Base-by-base conservation (phyloP, 2,329 filamentous ascomycete genomes). In the Aspergillus piperis region DNA sequence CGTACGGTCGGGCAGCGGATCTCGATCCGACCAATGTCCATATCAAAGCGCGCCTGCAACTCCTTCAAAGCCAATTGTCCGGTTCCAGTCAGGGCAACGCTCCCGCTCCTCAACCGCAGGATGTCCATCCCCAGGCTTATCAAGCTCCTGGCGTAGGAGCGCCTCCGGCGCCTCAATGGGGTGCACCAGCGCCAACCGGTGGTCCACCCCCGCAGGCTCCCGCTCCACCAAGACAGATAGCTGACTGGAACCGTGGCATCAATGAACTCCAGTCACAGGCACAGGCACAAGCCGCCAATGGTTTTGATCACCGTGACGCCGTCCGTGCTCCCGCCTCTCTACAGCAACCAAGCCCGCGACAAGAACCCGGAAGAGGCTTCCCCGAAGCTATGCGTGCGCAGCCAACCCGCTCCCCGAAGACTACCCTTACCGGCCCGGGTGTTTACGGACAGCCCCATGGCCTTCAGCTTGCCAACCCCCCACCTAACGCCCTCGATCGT, bases 111-210 rank as follows among this genome's bases (percentile, higher is more conserved):
- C 70, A 95, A 69, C 94, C 95, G 7, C 94, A 96, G 71, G 95
- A 99, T 76, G 92, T 98, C 21, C 93, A 98, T 74, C 94, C 94
- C 53, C 92, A 96, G 72, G 91, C 93, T 6, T 98, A 98, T 71
- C 92, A 96, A 76, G 86, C 88, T 57, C 86, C 88, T 51, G 90
- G 90, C 44, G 89, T 95, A 57, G 90, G 90, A 66, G 91, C 90
- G 10, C 92, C 92, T 60, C 91, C 91, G 55, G 90, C 89, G 54
- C 93, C 92, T 64, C 90, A 96, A 74, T 98, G 94, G 94, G 91
- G 90, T 64, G 90, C 88, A 60, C 90, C 92, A 52, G 86, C 88
- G 62, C 77, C 73, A 32, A 78, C 74, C 48, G 77, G 75, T 32
- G 76, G 75, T 36, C 73, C 77, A 42, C 75, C 77, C 74, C 79